phyloP scores from a whole-genome alignment of 192 early-diverging fungal species.

The Podila horticola region DNA sequence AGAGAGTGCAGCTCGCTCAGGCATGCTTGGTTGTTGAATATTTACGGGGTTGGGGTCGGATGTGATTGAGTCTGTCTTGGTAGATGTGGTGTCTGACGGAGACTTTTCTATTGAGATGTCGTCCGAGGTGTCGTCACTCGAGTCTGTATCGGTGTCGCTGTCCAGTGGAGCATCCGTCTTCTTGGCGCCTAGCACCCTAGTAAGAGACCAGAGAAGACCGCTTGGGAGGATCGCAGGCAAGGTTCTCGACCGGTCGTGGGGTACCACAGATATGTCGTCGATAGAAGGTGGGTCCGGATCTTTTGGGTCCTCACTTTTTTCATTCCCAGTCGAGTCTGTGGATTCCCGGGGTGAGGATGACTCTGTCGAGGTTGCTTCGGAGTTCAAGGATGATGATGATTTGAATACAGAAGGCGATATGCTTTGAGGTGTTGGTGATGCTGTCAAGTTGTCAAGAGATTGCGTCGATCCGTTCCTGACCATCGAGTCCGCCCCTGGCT shows the following conservation, averaged over 20 bases:
- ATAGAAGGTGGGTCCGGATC: not conserved
- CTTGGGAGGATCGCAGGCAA: constrained; percentile 34
- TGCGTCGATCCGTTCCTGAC: constrained; percentile 33
- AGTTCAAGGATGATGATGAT: constrained; percentile 11
- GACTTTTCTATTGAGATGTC: not conserved
- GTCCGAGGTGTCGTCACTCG: constrained; percentile 6
- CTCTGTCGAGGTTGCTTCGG: constrained; percentile 3
- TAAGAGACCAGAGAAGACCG: constrained; percentile 29
- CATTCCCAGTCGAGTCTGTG: constrained; percentile 8
- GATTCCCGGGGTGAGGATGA: not conserved
- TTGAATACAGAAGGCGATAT: not conserved
- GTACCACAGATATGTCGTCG: constrained; percentile 9
- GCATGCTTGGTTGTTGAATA: constrained; percentile 11
- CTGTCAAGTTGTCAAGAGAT: constrained; percentile 4
- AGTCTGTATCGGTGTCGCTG: constrained; percentile 37
- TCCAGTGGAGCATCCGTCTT: constrained; percentile 20
- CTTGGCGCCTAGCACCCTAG: constrained; percentile 30
- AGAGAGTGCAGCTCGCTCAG: constrained; percentile 20
- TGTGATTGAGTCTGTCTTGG: not conserved
- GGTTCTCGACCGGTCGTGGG: constrained; percentile 36
- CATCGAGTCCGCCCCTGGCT: constrained; percentile 18
- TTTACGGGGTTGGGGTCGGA: not conserved
- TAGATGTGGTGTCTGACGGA: not conserved
- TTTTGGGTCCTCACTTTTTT: not conserved
- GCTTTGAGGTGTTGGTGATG: not conserved